A percentile compares a stretch with the other conserved stretches of the same genome.
These are phyloP conservation scores for Arctium lappa DNA, from an alignment of 129 eudicot species.

Conservation along the genomic window DNA sequence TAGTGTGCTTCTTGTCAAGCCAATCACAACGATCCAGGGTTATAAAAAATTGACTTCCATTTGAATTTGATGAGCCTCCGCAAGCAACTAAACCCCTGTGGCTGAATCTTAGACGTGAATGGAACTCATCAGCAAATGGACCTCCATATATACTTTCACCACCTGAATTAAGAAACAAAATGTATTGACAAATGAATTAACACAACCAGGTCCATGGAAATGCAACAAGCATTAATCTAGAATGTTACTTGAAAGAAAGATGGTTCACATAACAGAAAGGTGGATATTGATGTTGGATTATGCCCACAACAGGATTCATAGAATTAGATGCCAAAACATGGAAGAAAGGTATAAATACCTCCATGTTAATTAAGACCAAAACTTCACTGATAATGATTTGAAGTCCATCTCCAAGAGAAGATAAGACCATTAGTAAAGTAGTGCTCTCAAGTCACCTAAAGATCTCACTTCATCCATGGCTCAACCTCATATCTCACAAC, in stretches of 20 bases:
- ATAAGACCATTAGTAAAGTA: background rate
- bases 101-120: constrained; percentile 86
- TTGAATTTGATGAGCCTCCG: constrained; percentile 76
- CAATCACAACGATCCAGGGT: constrained; percentile 95
- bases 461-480: background rate
- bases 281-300: background rate
- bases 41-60: constrained; percentile 93
- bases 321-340: background rate
- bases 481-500: background rate
- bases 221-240: background rate
- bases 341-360: background rate
- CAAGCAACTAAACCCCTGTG: constrained; percentile 94
- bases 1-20: constrained; percentile 92
- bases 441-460: background rate
- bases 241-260: background rate
- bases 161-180: constrained; percentile 42
- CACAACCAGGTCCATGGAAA: background rate
- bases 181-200: background rate
- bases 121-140: constrained; percentile 76
- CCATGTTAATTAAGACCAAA: background rate
- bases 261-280: background rate
- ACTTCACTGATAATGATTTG: background rate
- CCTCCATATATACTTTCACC: constrained; percentile 96
- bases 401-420: background rate
- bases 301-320: background rate